Evolutionary conservation across 108 stramenopile species (phyloP), one percentile per base, ranked within the genome.

Genomic region (Stephanodiscus minutulus): DNA sequence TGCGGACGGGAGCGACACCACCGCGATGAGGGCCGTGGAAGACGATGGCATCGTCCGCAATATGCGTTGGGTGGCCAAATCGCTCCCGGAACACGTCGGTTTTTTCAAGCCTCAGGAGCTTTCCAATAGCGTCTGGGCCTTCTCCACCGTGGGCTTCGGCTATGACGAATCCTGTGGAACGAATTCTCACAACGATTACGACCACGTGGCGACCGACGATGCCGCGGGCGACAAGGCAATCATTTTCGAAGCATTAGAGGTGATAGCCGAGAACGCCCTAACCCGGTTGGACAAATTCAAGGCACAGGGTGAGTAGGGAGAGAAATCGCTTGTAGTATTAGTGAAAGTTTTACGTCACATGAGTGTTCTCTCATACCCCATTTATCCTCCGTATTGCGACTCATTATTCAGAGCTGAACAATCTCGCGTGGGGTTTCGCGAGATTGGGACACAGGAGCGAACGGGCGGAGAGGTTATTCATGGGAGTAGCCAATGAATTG

Each of bases 141-240:
- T 87, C 58, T 85, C 90, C 10, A 94, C 90, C 5, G 44, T 94
- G 43, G 90, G 89, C 3, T 90, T 94, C 68, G 93, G 90, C n/a
- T 61, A 58, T 28, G 77, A 82, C 60, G 72, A 63, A 55, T 55
- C 72, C 5, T 37, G 62, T 25, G 61, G 72, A 11, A 57, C 66
- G 1, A 78, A 79, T 57, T 59, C 61, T 27, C 69, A 81, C 66
- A 88, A 88, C 56, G 83, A 88, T 60, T 93, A 90, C 47, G 68
- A 83, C 20, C 77, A 83, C 60, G 81, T 93, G 10, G 39, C 11
- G 15, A 78, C 83, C 18, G 79, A 90, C 57, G 77, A 86, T 66
- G 73, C 73, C 36, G 61, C 73, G 44, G 85, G 77, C 39, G 91
- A 93, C 68, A 66, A 64, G 11, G 50, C 43, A 9, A 66, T 89